Percentiles rank a stretch among this genome's conserved stretches.
Conservation (phyloP, 768 basidiomycete genomes). For the Suillus clintonianus region DNA sequence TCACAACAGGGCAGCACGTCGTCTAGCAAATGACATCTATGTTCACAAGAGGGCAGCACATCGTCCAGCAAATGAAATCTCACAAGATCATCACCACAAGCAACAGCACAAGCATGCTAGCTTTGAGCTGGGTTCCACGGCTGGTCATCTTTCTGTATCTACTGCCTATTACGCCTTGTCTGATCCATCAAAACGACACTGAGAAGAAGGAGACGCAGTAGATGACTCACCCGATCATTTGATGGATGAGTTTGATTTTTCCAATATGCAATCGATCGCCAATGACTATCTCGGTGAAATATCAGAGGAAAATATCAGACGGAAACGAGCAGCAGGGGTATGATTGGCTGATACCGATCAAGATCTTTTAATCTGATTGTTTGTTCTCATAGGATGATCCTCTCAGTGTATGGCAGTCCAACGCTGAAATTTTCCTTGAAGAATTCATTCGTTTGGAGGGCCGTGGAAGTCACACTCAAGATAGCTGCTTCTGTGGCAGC, state of each 20-base stretch:
- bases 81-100: neutral
- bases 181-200: neutral
- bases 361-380: neutral
- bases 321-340: neutral
- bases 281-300: neutral
- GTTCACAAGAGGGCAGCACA: neutral
- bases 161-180: neutral
- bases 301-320: neutral
- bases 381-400: neutral
- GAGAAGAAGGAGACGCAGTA: neutral
- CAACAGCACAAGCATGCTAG: neutral
- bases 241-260: neutral
- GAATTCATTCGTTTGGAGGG: slow-evolving; percentile 19
- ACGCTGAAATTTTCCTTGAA: slow-evolving; percentile 10
- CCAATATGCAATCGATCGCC: neutral
- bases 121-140: neutral
- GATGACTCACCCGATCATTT: neutral
- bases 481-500: neutral
- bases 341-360: neutral
- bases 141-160: neutral
- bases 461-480: neutral
- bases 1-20: neutral
- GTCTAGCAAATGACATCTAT: no score
- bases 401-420: neutral
- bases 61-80: neutral